Conservation (phyloP, 2,329 filamentous ascomycete species). For the Penicillium brasilianum region DNA sequence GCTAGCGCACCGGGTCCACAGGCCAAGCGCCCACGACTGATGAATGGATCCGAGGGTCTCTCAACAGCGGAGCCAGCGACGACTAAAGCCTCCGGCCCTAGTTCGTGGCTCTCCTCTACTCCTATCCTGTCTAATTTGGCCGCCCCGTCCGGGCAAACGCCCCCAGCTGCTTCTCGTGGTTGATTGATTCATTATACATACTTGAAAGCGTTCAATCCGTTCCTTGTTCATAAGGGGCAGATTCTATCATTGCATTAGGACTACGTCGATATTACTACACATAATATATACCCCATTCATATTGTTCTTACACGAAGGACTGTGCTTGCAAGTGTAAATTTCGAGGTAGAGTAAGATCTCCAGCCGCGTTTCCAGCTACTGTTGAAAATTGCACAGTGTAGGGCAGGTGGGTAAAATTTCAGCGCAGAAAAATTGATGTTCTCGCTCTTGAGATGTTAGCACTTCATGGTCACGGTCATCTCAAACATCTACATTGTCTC, state of each 20-base stretch:
- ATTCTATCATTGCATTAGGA: not conserved
- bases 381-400: not conserved
- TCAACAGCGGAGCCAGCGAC: constrained; percentile 15
- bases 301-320: not conserved
- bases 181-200: not conserved
- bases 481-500: not conserved
- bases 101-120: constrained; percentile 27
- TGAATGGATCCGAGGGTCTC: constrained; percentile 38
- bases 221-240: not conserved
- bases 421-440: not conserved
- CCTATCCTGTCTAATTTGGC: constrained; percentile 34
- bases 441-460: not conserved
- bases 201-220: not conserved
- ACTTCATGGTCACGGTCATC: not conserved
- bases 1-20: constrained; percentile 30
- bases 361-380: not conserved
- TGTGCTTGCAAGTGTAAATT: not conserved
- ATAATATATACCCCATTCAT: constrained; percentile 1
- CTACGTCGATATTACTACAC: not conserved
- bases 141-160: constrained; percentile 31
- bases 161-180: constrained; percentile 25
- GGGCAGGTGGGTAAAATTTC: not conserved
- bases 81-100: constrained; percentile 13
- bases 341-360: not conserved
- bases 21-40: constrained; percentile 43